phyloP scores from a whole-genome alignment of 176 grass and related monocot species.

The Urochloa ruziziensis region DNA sequence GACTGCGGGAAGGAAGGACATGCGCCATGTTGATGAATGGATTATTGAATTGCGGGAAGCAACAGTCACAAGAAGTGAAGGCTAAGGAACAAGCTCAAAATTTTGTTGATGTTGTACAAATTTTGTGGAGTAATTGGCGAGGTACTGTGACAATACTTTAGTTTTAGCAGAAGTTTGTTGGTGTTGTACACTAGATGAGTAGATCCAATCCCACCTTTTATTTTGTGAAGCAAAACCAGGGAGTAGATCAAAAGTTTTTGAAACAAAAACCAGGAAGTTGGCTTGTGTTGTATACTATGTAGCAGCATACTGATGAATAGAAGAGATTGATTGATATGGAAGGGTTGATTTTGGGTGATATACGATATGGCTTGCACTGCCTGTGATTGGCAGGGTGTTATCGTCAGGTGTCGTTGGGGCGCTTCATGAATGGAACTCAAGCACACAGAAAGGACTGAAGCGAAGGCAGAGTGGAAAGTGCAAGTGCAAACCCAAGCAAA shows the following conservation, averaged over 20 bases:
- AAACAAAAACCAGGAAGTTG: background rate
- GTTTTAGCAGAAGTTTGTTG: background rate
- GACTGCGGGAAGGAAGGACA: background rate
- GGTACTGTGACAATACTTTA: background rate
- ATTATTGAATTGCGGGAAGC: background rate
- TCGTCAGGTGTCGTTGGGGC: too few species aligned
- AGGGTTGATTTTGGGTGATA: background rate
- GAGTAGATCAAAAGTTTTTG: background rate
- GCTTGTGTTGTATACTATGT: background rate
- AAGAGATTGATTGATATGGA: background rate
- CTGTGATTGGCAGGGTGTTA: too few species aligned
- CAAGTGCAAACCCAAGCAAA: too few species aligned
- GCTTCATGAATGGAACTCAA: background rate
- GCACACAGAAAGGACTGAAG: background rate
- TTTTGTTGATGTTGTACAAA: background rate
- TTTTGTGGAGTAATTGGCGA: background rate
- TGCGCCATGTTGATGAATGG: background rate
- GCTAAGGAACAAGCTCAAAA: background rate
- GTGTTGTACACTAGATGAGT: background rate
- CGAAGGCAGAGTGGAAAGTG: background rate
- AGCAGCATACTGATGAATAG: background rate
- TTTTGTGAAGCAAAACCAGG: background rate
- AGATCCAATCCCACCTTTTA: background rate
- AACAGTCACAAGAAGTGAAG: background rate
- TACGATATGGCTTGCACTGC: background rate